These are phyloP conservation scores for Petunia axillaris DNA, from an alignment of 257 asterid species.

Conservation along the genomic window DNA sequence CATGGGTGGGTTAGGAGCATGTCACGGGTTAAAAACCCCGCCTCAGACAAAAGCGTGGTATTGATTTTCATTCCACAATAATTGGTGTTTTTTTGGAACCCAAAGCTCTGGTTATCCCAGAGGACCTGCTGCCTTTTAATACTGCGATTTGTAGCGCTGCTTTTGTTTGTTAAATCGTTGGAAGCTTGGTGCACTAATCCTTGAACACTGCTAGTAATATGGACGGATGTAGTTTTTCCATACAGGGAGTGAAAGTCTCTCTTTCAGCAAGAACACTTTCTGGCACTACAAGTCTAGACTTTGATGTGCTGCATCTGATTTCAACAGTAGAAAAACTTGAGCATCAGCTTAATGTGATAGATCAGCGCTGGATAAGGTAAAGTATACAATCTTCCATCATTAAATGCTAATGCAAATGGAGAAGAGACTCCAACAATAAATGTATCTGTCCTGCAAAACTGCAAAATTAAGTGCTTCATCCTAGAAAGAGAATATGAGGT, in stretches of 20 bases:
- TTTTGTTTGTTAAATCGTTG: conserved; percentile 16
- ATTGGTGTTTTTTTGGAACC: conserved; percentile 4
- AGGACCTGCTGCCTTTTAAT: background rate
- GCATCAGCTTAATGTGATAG: conserved; percentile 68
- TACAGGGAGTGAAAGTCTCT: conserved; percentile 82
- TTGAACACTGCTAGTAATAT: conserved; percentile 20
- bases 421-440: conserved; percentile 6
- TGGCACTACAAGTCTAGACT: conserved; percentile 55
- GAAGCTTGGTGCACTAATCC: conserved; percentile 4
- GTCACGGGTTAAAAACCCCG: too few relatives aligned
- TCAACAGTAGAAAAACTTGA: conserved; percentile 77
- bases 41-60: too few relatives aligned
- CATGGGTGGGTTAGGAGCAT: too few relatives aligned
- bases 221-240: conserved; percentile 28
- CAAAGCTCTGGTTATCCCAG: conserved; percentile 4
- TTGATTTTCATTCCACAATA: background rate
- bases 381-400: conserved; percentile 18
- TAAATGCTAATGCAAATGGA: background rate
- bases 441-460: background rate
- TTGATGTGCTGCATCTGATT: conserved; percentile 66
- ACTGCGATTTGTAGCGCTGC: background rate
- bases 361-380: conserved; percentile 66
- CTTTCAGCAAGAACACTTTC: conserved; percentile 61
- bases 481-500: background rate
- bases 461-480: background rate